A percentile compares a stretch with the other conserved stretches of the same genome.
Evolutionary conservation across 176 grass and related monocot species (phyloP).

Genomic region (Cenchrus fungigraminus): DNA sequence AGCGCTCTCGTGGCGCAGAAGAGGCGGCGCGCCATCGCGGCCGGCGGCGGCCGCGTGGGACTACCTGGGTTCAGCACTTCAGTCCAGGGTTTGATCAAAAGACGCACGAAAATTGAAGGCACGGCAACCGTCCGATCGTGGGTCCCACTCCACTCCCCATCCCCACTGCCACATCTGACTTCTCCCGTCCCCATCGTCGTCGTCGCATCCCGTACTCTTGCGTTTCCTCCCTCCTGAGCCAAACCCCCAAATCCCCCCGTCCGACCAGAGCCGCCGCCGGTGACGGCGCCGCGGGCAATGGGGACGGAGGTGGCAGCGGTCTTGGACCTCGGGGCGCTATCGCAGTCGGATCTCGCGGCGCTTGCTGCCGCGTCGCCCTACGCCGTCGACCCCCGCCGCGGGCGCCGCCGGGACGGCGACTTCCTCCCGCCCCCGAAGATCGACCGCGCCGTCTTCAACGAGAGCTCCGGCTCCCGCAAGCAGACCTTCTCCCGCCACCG

Average conservation of each 20-base stretch:
- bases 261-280: slow-evolving; percentile 27
- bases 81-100: slow-evolving; percentile 17
- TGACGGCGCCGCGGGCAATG: slow-evolving; percentile 48
- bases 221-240: background rate
- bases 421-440: slow-evolving; percentile 72
- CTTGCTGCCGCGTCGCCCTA: slow-evolving; percentile 57
- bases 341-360: slow-evolving; percentile 65
- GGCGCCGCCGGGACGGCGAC: slow-evolving; percentile 51
- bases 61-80: background rate
- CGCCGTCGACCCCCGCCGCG: slow-evolving; percentile 56
- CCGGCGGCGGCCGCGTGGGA: background rate
- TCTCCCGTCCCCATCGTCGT: slow-evolving; percentile 27
- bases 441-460: slow-evolving; percentile 88
- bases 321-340: slow-evolving; percentile 68
- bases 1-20: slow-evolving; percentile 57
- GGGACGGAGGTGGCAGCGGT: slow-evolving; percentile 61
- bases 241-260: slow-evolving; percentile 48
- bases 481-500: slow-evolving; percentile 86
- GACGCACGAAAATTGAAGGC: slow-evolving; percentile 20
- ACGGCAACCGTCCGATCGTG: slow-evolving; percentile 30
- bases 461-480: slow-evolving; percentile 93
- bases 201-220: background rate
- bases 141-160: background rate
- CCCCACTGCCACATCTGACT: background rate
- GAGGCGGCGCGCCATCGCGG: slow-evolving; percentile 47